A percentile compares a stretch with the other conserved stretches of the same genome.
phyloP scores from a whole-genome alignment of 495 filamentous ascomycete species.

The Penicillium riverlandense region DNA sequence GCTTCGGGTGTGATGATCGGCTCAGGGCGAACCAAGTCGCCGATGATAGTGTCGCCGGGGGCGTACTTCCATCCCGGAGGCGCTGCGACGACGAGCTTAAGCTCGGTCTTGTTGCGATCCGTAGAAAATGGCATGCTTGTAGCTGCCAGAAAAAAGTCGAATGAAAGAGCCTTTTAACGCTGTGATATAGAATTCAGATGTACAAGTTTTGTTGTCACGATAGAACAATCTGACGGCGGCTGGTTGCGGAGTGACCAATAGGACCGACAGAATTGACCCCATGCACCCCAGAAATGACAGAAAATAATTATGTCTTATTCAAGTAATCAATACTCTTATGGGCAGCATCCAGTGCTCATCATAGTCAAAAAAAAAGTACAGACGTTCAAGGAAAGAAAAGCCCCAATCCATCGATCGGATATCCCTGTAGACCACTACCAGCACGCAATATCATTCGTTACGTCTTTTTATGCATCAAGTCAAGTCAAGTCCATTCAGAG shows the following conservation, averaged over 20 bases:
- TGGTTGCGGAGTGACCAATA: background rate
- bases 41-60: conserved; percentile 11
- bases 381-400: conserved; percentile 5
- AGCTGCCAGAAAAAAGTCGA: too few relatives aligned
- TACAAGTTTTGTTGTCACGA: too few relatives aligned
- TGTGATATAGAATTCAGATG: too few relatives aligned
- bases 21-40: conserved; percentile 3
- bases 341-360: conserved; percentile 19
- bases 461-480: too few relatives aligned
- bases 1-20: conserved; percentile 10
- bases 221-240: background rate
- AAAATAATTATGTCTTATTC: conserved; percentile 12
- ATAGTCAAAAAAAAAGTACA: conserved; percentile 5
- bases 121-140: too few relatives aligned
- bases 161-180: too few relatives aligned
- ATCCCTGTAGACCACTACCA: background rate
- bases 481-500: conserved; percentile 27
- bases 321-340: conserved; percentile 13
- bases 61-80: conserved; percentile 6
- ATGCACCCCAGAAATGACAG: background rate
- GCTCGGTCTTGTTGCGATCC: background rate
- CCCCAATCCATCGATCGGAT: background rate
- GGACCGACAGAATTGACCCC: background rate
- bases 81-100: conserved; percentile 7
- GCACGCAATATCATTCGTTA: background rate